phyloP scores from a whole-genome alignment of 2,329 filamentous ascomycete genomes.

The Venturia aucupariae region DNA sequence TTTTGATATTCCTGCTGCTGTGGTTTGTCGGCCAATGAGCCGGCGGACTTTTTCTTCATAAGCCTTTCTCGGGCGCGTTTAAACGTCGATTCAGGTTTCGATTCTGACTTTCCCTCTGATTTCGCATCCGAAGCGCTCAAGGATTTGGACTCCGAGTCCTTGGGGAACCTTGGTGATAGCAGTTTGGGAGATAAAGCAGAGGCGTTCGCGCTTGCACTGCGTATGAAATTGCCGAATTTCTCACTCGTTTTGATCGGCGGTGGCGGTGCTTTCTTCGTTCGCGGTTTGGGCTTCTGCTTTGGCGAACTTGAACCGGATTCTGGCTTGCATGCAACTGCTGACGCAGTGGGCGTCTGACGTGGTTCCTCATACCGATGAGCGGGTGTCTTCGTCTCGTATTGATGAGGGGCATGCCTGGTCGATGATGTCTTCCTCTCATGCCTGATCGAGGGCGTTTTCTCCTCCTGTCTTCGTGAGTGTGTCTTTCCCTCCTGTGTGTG shows the following conservation, averaged over 20 bases:
- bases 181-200: neutral
- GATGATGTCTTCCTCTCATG: neutral
- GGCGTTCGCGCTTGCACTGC: neutral
- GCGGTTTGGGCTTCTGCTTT: neutral
- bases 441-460: neutral
- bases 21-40: neutral
- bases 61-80: neutral
- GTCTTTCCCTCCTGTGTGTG: neutral
- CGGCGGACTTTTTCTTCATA: neutral
- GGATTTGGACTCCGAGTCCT: neutral
- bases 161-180: neutral
- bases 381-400: neutral
- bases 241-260: slow-evolving; percentile 3
- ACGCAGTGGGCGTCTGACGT: neutral
- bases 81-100: neutral
- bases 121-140: neutral
- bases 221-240: neutral
- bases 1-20: neutral
- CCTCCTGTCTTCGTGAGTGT: neutral
- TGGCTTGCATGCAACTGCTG: neutral
- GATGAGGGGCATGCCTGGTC: neutral
- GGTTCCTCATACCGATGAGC: neutral
- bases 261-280: neutral
- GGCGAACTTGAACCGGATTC: neutral
- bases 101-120: neutral